A percentile compares a stretch with the other conserved stretches of the same genome.
Evolutionary conservation across 257 asterid species (phyloP).

Genomic region (Scutellaria minor): DNA sequence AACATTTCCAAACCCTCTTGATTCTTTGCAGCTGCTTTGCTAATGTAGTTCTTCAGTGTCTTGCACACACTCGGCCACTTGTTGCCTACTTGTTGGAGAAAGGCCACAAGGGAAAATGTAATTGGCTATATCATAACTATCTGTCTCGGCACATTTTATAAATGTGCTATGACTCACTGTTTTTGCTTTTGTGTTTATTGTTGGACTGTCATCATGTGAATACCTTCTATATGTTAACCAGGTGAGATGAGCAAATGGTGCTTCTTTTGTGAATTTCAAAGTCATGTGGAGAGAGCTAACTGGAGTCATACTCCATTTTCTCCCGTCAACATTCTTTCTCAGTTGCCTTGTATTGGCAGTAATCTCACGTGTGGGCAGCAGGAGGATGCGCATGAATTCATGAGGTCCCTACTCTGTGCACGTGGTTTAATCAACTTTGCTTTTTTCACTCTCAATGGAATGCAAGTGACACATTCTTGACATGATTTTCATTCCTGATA

Average conservation of each 20-base stretch:
- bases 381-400: constrained; percentile 97
- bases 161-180: constrained; percentile 9
- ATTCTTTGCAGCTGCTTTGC: constrained; percentile 83
- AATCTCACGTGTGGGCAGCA: constrained; percentile 80
- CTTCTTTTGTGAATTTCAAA: constrained; percentile 83
- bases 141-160: constrained; percentile 1
- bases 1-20: constrained; percentile 13
- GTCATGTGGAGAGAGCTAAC: constrained; percentile 62
- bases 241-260: constrained; percentile 82
- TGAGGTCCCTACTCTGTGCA: constrained; percentile 58
- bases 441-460: neutral
- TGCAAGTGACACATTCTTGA: constrained; percentile 6
- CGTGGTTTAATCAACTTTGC: constrained; percentile 12
- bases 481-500: neutral
- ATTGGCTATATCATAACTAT: constrained; percentile 28
- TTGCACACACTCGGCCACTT: constrained; percentile 81
- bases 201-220: constrained; percentile 11
- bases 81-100: constrained; percentile 77
- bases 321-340: constrained; percentile 79
- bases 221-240: constrained; percentile 41
- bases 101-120: constrained; percentile 76
- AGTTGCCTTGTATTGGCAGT: constrained; percentile 78
- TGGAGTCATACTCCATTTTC: constrained; percentile 70
- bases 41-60: constrained; percentile 90
- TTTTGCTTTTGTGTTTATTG: constrained; percentile 3